phyloP scores from a whole-genome alignment of 2,329 filamentous ascomycete genomes.

The Aspergillus hiratsukae region DNA sequence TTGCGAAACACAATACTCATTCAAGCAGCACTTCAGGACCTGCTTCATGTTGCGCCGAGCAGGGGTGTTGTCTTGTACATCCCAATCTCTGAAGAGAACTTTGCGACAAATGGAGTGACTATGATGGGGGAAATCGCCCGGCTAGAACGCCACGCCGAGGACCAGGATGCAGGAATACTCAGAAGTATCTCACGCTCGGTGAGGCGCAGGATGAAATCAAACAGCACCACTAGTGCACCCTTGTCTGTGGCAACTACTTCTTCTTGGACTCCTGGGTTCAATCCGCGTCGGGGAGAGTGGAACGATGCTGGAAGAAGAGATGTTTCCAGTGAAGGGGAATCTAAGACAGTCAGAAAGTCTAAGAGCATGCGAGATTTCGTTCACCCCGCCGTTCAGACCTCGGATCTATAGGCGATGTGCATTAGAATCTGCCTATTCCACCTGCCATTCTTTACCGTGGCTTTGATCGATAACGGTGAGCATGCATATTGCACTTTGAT shows the following conservation, averaged over 20 bases:
- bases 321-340: conserved; percentile 3
- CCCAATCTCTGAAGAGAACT: conserved; percentile 64
- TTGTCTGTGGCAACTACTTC: conserved; percentile 20
- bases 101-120: conserved; percentile 68
- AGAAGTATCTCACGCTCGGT: conserved; percentile 36
- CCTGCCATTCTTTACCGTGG: not conserved
- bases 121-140: conserved; percentile 64
- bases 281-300: not conserved
- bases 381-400: conserved; percentile 9
- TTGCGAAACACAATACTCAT: conserved; percentile 75
- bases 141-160: conserved; percentile 43
- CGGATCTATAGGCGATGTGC: conserved; percentile 1
- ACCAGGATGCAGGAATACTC: conserved; percentile 39
- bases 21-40: conserved; percentile 68
- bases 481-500: not conserved
- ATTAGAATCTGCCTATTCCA: not conserved
- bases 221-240: conserved; percentile 23
- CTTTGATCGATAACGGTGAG: not conserved
- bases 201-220: conserved; percentile 34
- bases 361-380: conserved; percentile 21
- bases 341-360: conserved; percentile 18
- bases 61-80: conserved; percentile 72
- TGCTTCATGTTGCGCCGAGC: conserved; percentile 60
- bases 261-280: conserved; percentile 11
- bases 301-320: conserved; percentile 5